Evolutionary conservation across 2,329 filamentous ascomycete genomes (phyloP), one percentile per base, ranked within the genome.

Genomic region (Apiospora malaysiana): DNA sequence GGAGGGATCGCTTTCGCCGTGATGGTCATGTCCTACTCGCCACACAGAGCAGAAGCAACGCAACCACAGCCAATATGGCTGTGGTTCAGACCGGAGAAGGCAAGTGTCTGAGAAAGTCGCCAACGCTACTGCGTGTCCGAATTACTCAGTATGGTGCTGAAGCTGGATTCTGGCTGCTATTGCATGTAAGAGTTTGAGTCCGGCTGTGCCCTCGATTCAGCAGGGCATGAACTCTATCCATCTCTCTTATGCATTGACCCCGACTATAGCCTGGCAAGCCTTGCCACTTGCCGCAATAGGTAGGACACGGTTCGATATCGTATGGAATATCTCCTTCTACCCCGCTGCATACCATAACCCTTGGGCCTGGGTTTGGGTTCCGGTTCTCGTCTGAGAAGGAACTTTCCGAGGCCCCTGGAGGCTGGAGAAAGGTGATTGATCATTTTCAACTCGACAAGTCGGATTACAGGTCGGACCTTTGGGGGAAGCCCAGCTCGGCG

Each of bases 221-320:
- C 37, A 63, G 37, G 56, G 56, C 56, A 63, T 40, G 56, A 63
- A 63, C 27, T 37, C 56, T 63, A 63, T 21, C 40, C n/a, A 6
- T 21, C 9, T 40, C 18, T 27, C 25, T 14, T 40, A 37, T 40
- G 32, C 56, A 23, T 18, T 45, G 42, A 45, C 32, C 56, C 56
- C 56, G 56, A 40, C n/a, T 21, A 63, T 59, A 37, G 51, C n/a
- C 51, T 59, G 27, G 27, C 37, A 37, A 37, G 51, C n/a, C 51
- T 59, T 16, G 27, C 37, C 3, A 37, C 51, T 59, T 59, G 51
- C 51, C 51, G 51, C 27, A 59, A 59, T 37, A 59, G 51, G 27
- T 37, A 59, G 51, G 27, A 32, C 27, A 59, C 51, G 8, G 2
- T 32, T 21, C 51, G 56, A 40, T 40, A 63, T 63, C 56, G 32